phyloP scores from a whole-genome alignment of 1,139 yeast genomes.

The Debaryomyces sp. region DNA sequence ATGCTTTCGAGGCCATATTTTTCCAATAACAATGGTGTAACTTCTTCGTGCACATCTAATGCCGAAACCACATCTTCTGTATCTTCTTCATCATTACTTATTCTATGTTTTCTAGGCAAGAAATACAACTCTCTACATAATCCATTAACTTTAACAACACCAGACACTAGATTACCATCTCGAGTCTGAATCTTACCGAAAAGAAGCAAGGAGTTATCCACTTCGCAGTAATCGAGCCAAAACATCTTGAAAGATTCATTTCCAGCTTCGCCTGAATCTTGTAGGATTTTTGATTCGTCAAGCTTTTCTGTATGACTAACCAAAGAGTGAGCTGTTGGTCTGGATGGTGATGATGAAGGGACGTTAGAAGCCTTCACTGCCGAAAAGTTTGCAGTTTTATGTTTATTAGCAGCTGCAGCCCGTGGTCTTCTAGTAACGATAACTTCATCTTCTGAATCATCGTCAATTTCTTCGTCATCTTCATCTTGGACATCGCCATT shows the following conservation, averaged over 20 bases:
- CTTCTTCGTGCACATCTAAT: constrained; percentile 76
- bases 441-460: constrained; percentile 57
- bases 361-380: constrained; percentile 24
- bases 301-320: constrained; percentile 45
- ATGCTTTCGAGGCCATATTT: constrained; percentile 63
- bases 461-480: constrained; percentile 20
- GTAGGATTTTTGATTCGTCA: constrained; percentile 45
- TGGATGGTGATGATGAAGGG: constrained; percentile 27
- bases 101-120: constrained; percentile 61
- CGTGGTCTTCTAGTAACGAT: constrained; percentile 51
- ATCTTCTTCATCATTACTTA: constrained; percentile 43
- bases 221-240: constrained; percentile 90
- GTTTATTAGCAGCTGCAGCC: constrained; percentile 34
- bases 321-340: constrained; percentile 20
- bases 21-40: constrained; percentile 63
- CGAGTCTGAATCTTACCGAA: constrained; percentile 78
- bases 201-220: constrained; percentile 67
- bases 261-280: constrained; percentile 33
- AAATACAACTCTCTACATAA: constrained; percentile 74
- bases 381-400: constrained; percentile 20
- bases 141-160: constrained; percentile 76
- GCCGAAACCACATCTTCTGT: constrained; percentile 46
- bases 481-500: constrained; percentile 9
- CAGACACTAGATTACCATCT: constrained; percentile 66
- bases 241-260: constrained; percentile 64